Evolutionary conservation across 371 early-diverging fungal species (phyloP).

Genomic region (Blakeslea trispora): DNA sequence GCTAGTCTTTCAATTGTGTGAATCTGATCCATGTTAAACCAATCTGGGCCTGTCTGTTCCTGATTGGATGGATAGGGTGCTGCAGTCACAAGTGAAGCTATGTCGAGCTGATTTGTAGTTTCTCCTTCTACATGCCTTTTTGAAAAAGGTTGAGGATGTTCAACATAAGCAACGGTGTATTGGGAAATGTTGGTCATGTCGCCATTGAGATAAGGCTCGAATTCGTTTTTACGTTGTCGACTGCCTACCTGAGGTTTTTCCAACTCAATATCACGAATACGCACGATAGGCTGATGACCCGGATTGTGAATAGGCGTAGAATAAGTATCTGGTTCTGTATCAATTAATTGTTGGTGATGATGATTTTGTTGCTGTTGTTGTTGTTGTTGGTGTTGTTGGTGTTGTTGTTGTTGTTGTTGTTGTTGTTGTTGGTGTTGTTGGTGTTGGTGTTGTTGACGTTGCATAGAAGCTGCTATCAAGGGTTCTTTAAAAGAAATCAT

Average conservation of each 20-base stretch:
- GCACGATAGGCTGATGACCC: slow-evolving; percentile 35
- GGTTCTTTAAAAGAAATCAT: neutral
- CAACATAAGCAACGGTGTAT: slow-evolving; percentile 37
- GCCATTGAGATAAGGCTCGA: slow-evolving; percentile 67
- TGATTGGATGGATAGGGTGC: slow-evolving; percentile 30
- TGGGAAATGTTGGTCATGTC: slow-evolving; percentile 68
- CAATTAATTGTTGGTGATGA: neutral
- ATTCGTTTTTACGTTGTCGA: slow-evolving; percentile 63
- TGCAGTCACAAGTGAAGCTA: slow-evolving; percentile 16
- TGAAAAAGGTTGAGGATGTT: slow-evolving; percentile 20
- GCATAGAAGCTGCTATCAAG: neutral
- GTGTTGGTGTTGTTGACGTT: slow-evolving; percentile 2
- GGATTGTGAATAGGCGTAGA: slow-evolving; percentile 17
- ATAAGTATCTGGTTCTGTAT: neutral
- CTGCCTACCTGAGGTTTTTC: slow-evolving; percentile 49
- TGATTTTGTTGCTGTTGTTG: neutral
- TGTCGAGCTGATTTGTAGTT: slow-evolving; percentile 7
- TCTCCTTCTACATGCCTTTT: slow-evolving; percentile 14
- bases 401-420: neutral
- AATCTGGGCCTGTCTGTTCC: slow-evolving; percentile 36
- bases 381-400: neutral
- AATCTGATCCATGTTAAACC: slow-evolving; percentile 82
- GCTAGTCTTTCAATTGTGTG: slow-evolving; percentile 86
- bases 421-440: slow-evolving; percentile 3
- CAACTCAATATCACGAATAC: slow-evolving; percentile 41